Evolutionary conservation across 768 basidiomycete species (phyloP), one percentile per base, ranked within the genome.

Genomic region (Serendipita sp.): DNA sequence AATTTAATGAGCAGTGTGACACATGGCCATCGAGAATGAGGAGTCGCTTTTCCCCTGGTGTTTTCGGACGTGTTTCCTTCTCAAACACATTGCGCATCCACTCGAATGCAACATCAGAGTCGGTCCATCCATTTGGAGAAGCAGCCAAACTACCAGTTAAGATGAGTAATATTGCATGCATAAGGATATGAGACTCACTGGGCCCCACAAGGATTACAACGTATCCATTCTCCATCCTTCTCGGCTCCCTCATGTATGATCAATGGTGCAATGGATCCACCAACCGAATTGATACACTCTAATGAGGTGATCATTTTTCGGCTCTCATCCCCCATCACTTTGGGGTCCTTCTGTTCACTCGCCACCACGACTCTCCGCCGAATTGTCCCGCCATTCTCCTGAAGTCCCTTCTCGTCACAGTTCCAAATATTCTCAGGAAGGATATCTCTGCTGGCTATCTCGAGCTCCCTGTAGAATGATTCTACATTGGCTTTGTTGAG

Each of bases 21-120:
- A 73, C 74, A 68, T 78, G 77, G 1, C 77, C 75, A 68, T 78
- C 76, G 3, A 77, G 68, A 32, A 77, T 75, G 3, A 78, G 69
- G 7, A 76, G 68, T 0, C 67, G 70, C 24, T 67, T 18, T 3
- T 7, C 35, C 35, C 38, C 38, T 1, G 13, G 38, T 41, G 38
- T 41, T 41, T 41, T 5, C 13, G 38, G 38, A 41, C 38, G 13
- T 41, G 38, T 53, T 53, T 53, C 18, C 18, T 18, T 18, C 18
- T 53, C 48, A 2, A 53, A 53, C 7, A 53, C 16, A 7, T 53
- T 16, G 5, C 16, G 18, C 18, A 53, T 18, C 48, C 48, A 53
- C 48, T 53, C 16, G 32, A 5, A 53, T 18, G 48, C 48, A 32
- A 53, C n/a, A 10, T 53, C 48, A 53, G 48, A 7, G n/a, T 53